phyloP scores from a whole-genome alignment of 2,329 filamentous ascomycete genomes.

The Thyridium curvatum region DNA sequence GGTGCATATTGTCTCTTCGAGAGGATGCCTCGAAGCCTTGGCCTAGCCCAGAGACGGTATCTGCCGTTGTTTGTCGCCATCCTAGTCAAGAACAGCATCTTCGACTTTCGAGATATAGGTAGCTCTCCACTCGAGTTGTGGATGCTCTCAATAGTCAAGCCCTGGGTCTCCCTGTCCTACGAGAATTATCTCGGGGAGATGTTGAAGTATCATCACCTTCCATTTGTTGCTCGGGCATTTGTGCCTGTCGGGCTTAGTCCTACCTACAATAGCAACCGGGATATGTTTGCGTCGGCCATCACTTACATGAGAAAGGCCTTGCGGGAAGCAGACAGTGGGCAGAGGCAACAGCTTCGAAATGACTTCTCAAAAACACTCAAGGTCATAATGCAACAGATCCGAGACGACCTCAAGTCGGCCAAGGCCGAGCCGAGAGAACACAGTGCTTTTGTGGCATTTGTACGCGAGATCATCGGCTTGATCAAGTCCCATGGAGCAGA shows the following conservation, averaged over 20 bases:
- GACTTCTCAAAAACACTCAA: conserved; percentile 38
- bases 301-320: conserved; percentile 43
- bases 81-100: conserved; percentile 38
- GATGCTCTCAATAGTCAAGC: conserved; percentile 44
- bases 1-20: conserved; percentile 46
- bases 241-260: conserved; percentile 28
- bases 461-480: conserved; percentile 43
- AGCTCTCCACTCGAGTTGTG: conserved; percentile 45
- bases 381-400: conserved; percentile 47
- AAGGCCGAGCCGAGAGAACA: conserved; percentile 31
- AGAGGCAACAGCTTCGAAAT: conserved; percentile 27
- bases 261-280: conserved; percentile 41
- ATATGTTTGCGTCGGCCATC: conserved; percentile 43
- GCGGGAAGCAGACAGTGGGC: conserved; percentile 27
- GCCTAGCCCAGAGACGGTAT: conserved; percentile 34
- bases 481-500: conserved; percentile 48
- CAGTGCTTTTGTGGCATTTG: conserved; percentile 40
- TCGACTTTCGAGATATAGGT: conserved; percentile 39
- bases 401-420: conserved; percentile 37
- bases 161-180: conserved; percentile 35
- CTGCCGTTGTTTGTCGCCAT: conserved; percentile 45
- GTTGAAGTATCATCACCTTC: conserved; percentile 32
- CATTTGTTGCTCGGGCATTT: conserved; percentile 34
- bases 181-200: conserved; percentile 43
- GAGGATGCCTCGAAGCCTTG: conserved; percentile 29